Conservation (phyloP, 1,284 basidiomycete genomes). For the Rhodotorula sp. region DNA sequence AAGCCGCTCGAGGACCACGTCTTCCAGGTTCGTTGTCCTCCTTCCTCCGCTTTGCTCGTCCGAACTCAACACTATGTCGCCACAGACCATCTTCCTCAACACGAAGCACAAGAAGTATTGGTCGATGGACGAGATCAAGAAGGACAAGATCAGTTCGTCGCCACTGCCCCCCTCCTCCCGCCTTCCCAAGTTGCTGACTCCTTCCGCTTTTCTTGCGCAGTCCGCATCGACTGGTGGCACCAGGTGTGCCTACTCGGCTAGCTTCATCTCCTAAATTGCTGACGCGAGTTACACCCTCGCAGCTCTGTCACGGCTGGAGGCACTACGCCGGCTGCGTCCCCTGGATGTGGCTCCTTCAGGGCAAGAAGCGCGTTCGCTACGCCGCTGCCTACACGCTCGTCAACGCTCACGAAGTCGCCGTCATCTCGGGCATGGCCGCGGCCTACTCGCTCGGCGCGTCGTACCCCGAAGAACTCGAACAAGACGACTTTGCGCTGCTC, state of each 20-base stretch:
- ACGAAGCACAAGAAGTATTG: slow-evolving; percentile 56
- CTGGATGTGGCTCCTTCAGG: slow-evolving; percentile 63
- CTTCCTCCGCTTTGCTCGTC: neutral
- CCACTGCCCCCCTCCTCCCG: no score
- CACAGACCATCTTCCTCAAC: slow-evolving; percentile 64
- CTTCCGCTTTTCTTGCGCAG: neutral
- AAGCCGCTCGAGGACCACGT: slow-evolving; percentile 23
- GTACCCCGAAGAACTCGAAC: slow-evolving; percentile 52
- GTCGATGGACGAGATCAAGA: slow-evolving; percentile 58
- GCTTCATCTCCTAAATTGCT: neutral
- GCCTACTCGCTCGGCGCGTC: slow-evolving; percentile 61
- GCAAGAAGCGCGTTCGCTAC: slow-evolving; percentile 55
- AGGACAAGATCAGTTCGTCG: slow-evolving; percentile 53
- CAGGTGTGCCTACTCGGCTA: slow-evolving; percentile 41
- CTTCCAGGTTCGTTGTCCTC: slow-evolving; percentile 22
- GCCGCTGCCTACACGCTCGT: slow-evolving; percentile 50
- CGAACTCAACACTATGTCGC: slow-evolving; percentile 47
- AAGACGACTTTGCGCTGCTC: slow-evolving; percentile 44
- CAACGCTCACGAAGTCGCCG: slow-evolving; percentile 55
- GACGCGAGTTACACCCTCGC: neutral
- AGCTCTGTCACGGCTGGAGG: slow-evolving; percentile 16
- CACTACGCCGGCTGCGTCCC: slow-evolving; percentile 62
- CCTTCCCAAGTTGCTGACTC: neutral
- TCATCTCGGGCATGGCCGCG: slow-evolving; percentile 61
- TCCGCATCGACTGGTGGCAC: slow-evolving; percentile 48